Base-by-base conservation (phyloP, 2,329 filamentous ascomycete species). In the Aureobasidium sp. region DNA sequence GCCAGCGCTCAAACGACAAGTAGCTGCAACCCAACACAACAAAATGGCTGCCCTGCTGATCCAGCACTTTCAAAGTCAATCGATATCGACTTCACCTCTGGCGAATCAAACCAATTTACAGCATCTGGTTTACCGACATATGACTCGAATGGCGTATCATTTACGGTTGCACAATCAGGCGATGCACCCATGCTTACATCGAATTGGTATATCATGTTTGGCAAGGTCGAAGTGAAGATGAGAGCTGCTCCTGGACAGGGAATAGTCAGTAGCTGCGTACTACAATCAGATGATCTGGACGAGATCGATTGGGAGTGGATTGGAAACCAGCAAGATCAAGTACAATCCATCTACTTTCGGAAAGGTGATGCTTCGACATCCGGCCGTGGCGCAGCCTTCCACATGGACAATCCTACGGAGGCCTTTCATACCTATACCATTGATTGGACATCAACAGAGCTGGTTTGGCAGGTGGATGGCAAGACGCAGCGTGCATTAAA, bases 181-280 rank as follows among this genome's bases (percentile, higher is more conserved):
- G 90, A 99, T 72, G 84, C 91, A 3, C 94, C 94, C 0, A 88
- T 93, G 73, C 84, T 99, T 65, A 83, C 83, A 66, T 96, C 92
- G 65, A 85, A 94, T 70, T 97, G 96, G 84, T 97, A 97, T 81
- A 96, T 99, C 78, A 97, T 99, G 94, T 99, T 97, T 74, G 94
- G 94, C 67, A 89, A 87, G 66, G 89, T 97, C 71, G 89, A 96
- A 67, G 84, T 92, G 67, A 87, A 85, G 36, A 82, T 97, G 79
- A 92, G 93, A 76, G 86, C 90, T 29, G 92, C 94, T 10, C 87
- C 92, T 0, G 94, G 94, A 8, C 86, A 84, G 10, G 94, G 94
- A 64, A 97, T 99, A 69, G 92, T 99, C 67, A 96, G 90, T 74
- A 94, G 91, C 50, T 83, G 94, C 13, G 91, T 99, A 9, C 79